These are phyloP conservation scores for Geoglossum glabrum DNA, from an alignment of 495 filamentous ascomycete species.

Conservation along the genomic window DNA sequence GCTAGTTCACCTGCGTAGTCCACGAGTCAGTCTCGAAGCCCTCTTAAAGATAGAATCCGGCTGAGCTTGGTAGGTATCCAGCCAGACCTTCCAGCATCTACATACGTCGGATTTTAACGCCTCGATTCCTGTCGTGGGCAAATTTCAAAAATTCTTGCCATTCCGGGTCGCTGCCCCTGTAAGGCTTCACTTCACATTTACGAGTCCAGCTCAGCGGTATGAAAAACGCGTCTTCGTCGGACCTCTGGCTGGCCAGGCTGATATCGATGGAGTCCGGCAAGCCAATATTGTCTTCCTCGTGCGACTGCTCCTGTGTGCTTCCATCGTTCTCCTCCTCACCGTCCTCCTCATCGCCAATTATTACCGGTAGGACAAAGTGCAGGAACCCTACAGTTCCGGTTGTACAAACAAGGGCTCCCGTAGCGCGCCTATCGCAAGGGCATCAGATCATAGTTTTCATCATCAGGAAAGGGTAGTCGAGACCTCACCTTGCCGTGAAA, in stretches of 20 bases:
- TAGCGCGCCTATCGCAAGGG: background rate
- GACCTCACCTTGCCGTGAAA: conserved; percentile 3
- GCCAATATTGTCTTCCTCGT: background rate
- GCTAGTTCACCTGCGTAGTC: conserved; percentile 30
- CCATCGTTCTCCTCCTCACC: conserved; percentile 11
- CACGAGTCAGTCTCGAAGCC: conserved; percentile 3
- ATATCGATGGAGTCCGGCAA: background rate
- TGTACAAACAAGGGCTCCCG: conserved; percentile 5
- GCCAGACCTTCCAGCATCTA: background rate
- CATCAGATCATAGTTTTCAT: background rate
- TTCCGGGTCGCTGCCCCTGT: conserved; percentile 44
- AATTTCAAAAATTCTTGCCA: conserved; percentile 46
- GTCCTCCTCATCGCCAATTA: background rate
- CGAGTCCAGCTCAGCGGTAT: conserved; percentile 40
- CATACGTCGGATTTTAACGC: conserved; percentile 31
- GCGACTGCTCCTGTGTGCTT: conserved; percentile 7
- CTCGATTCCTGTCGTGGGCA: conserved; percentile 27
- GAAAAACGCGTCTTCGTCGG: conserved; percentile 30
- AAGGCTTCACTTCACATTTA: conserved; percentile 28
- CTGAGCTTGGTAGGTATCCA: background rate
- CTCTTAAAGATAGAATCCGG: background rate
- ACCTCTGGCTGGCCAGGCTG: conserved; percentile 12
- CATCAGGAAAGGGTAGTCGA: background rate
- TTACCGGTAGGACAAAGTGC: background rate
- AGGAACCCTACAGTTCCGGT: conserved; percentile 12